phyloP scores from a whole-genome alignment of 2,329 filamentous ascomycete genomes.

The Epichloe festucae region DNA sequence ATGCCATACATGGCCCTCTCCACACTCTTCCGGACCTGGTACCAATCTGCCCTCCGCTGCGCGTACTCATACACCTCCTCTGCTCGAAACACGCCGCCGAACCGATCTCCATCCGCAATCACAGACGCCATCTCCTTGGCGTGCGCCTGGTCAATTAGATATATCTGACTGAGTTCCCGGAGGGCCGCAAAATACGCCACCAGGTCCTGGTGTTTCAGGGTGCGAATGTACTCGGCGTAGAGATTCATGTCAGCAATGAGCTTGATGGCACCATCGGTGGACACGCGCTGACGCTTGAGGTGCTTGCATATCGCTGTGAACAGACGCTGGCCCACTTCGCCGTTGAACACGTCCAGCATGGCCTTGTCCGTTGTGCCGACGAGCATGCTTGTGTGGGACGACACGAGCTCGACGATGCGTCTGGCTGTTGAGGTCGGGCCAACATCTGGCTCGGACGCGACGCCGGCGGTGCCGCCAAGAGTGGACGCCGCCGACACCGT shows the following conservation, averaged over 20 bases:
- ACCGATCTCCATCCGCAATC: constrained; percentile 82
- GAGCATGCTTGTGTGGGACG: constrained; percentile 83
- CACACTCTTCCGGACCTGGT: constrained; percentile 72
- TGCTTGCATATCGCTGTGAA: constrained; percentile 94
- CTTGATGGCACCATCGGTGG: constrained; percentile 76
- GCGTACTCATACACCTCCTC: constrained; percentile 98
- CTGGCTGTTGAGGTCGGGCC: constrained; percentile 69
- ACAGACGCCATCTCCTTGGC: constrained; percentile 92
- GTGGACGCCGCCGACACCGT: constrained; percentile 8
- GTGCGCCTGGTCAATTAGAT: constrained; percentile 70
- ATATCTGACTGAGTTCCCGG: constrained; percentile 87
- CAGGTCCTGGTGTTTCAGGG: constrained; percentile 70
- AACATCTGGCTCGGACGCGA: constrained; percentile 28
- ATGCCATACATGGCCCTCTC: constrained; percentile 96
- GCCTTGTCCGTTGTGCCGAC: constrained; percentile 93
- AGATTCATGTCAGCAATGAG: constrained; percentile 95
- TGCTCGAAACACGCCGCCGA: constrained; percentile 81
- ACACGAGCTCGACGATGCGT: constrained; percentile 73
- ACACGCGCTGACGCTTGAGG: constrained; percentile 88
- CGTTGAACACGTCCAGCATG: constrained; percentile 96
- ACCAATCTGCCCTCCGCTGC: constrained; percentile 89
- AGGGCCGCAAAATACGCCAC: constrained; percentile 85
- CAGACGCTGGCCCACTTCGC: constrained; percentile 85
- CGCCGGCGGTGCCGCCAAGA: constrained; percentile 14
- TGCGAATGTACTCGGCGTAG: constrained; percentile 74